A percentile compares a stretch with the other conserved stretches of the same genome.
phyloP scores from a whole-genome alignment of 2,329 filamentous ascomycete genomes.

The Elsinoe ampelina region DNA sequence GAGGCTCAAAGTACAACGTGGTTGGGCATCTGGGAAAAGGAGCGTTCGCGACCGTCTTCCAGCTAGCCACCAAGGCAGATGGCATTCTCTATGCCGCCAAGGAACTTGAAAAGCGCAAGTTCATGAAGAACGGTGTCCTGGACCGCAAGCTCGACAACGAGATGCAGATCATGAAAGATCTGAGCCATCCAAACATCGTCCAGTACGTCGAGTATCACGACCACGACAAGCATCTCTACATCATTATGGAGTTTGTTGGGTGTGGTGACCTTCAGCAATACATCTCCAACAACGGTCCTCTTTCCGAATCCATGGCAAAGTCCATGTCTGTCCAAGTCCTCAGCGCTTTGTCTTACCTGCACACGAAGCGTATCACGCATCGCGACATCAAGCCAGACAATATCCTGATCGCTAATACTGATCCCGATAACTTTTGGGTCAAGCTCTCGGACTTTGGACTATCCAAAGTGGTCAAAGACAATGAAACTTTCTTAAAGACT shows the following conservation, averaged over 20 bases:
- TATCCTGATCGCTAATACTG: slow-evolving; percentile 66
- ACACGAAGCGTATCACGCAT: slow-evolving; percentile 82
- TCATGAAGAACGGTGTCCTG: slow-evolving; percentile 83
- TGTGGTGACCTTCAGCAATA: slow-evolving; percentile 74
- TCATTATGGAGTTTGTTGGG: slow-evolving; percentile 91
- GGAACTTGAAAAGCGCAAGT: slow-evolving; percentile 83
- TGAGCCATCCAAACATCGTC: slow-evolving; percentile 83
- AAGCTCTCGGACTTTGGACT: slow-evolving; percentile 96
- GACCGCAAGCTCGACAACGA: slow-evolving; percentile 94
- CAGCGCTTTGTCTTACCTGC: slow-evolving; percentile 75
- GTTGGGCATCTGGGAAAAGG: slow-evolving; percentile 78
- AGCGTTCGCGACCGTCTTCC: slow-evolving; percentile 89
- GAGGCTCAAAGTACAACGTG: slow-evolving; percentile 75
- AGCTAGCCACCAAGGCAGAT: slow-evolving; percentile 75
- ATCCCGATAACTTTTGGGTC: slow-evolving; percentile 58
- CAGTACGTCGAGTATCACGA: slow-evolving; percentile 85
- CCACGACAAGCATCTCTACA: slow-evolving; percentile 70
- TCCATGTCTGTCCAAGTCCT: slow-evolving; percentile 67
- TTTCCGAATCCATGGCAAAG: slow-evolving; percentile 61
- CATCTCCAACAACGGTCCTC: slow-evolving; percentile 50
- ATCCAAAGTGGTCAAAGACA: slow-evolving; percentile 78
- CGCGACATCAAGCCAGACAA: slow-evolving; percentile 99
- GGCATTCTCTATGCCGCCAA: slow-evolving; percentile 83
- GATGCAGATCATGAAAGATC: slow-evolving; percentile 85
- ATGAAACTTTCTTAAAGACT: slow-evolving; percentile 86